Base-by-base conservation (phyloP, 305 asterid genomes). In the Fraxinus angustifolia region DNA sequence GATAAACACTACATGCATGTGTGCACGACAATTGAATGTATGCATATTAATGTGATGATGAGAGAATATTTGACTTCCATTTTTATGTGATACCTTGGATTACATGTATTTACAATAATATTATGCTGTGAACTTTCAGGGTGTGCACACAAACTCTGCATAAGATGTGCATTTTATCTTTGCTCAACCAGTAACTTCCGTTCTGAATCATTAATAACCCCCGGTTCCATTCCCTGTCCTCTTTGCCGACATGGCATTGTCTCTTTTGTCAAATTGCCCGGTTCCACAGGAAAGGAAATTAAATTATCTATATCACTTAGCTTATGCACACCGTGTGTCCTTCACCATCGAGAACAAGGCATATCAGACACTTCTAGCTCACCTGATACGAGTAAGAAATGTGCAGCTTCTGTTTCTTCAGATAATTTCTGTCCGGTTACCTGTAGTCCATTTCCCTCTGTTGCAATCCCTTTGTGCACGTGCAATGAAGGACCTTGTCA, bases 161-260 rank as follows among this genome's bases (percentile, higher is more conserved):
- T 89, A 23, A 89, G 91, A 80, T 91, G 96, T 33, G 96, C 93
- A 56, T 87, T 91, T 60, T 90, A 91, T 84, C 91, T 91, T 58
- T 91, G 96, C 87, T 90, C 96, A 19, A 91, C 96, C 68, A 89
- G 91, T 88, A 90, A 85, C 88, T 80, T 84, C 16, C 85, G 85
- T n/a, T 80, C 88, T 3, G 92, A 84, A 72, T 79, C 90, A 76
- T 73, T 83, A 53, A 65, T 78, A 16, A 91, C 91, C 1, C 89
- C 93, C 8, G 97, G 97, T 68, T 90, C 95, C 85, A 86, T 93
- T 67, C 97, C 97, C 4, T 93, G 97, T 73, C 97, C 97, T 72
- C 94, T 93, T 35, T 93, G 97, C 79, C 81, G 97, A 80, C 91
- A 90, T 10, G 93, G 97, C 76, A 89, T 93, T 17, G 84, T 88